Percentiles rank a stretch among this genome's conserved stretches.
phyloP scores from a whole-genome alignment of 2,329 filamentous ascomycete species.

The Blumeria hordei region DNA sequence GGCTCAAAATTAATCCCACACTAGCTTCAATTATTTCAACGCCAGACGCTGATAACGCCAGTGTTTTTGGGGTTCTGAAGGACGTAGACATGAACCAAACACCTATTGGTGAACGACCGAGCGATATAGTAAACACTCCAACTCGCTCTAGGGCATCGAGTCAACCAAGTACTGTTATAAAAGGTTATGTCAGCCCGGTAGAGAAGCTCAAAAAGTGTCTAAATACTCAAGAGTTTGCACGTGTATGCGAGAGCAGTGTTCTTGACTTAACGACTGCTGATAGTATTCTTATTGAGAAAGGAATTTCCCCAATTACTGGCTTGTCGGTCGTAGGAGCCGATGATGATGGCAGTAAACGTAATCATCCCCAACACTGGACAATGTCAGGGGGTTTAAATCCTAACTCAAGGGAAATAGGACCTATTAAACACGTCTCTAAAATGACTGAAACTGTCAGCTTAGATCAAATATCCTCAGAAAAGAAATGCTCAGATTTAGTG shows the following conservation, averaged over 20 bases:
- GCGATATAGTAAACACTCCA: constrained; percentile 1
- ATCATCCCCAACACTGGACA: no score
- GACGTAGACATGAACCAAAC: constrained; percentile 5
- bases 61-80: constrained; percentile 2
- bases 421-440: no score
- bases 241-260: not conserved
- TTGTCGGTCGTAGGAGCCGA: not conserved
- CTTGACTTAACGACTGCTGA: not conserved
- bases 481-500: not conserved
- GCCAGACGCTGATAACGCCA: constrained; percentile 5
- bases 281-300: not conserved
- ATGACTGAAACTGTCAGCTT: no score
- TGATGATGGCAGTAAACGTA: no score
- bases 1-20: constrained; percentile 11
- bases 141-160: not conserved
- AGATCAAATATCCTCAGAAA: no score
- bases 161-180: no score
- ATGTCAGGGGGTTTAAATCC: no score
- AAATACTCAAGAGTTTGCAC: not conserved
- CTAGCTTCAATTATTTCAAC: constrained; percentile 4
- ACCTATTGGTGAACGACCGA: constrained; percentile 13
- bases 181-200: not conserved
- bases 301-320: not conserved
- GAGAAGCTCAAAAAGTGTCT: not conserved
- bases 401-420: no score